Base-by-base conservation (phyloP, 2,329 filamentous ascomycete genomes). In the Sphaerulina vaccinii region DNA sequence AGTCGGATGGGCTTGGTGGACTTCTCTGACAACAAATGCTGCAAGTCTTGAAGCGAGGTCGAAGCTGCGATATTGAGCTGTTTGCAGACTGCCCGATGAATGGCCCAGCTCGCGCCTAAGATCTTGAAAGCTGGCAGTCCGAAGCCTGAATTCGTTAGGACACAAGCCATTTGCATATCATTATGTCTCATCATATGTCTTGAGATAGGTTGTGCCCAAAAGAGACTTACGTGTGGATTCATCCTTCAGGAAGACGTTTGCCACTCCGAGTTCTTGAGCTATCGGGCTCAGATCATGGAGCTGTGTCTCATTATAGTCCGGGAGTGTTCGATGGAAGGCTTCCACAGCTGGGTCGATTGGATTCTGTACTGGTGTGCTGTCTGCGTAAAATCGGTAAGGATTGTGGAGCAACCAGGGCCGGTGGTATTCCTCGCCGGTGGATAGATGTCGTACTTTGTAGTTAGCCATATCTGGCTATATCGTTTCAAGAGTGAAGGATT, bases 121-220 rank as follows among this genome's bases (percentile, higher is more conserved):
- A 91, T 87, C 68, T 93, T 93, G 75, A 91, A 92, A 0, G 87
- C 79, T 0, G 86, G 85, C 1, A 91, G 74, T 0, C 84, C 83
- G 32, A 89, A 81, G n/a, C n/a, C n/a, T n/a, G n/a, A n/a, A n/a
- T n/a, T n/a, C n/a, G n/a, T n/a, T n/a, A n/a, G n/a, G n/a, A n/a
- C n/a, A n/a, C n/a, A n/a, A n/a, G n/a, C n/a, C n/a, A n/a, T n/a
- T n/a, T n/a, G n/a, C n/a, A n/a, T n/a, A n/a, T n/a, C n/a, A n/a
- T n/a, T n/a, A n/a, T n/a, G n/a, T n/a, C n/a, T n/a, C n/a, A n/a
- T n/a, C n/a, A n/a, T n/a, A n/a, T n/a, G n/a, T n/a, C n/a, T n/a
- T n/a, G n/a, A n/a, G n/a, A n/a, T n/a, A n/a, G n/a, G n/a, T n/a
- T n/a, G n/a, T n/a, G n/a, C n/a, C n/a, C n/a, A n/a, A n/a, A n/a